Evolutionary conservation across 108 stramenopile genomes (phyloP).

Genomic region (Conticribra weissflogii): DNA sequence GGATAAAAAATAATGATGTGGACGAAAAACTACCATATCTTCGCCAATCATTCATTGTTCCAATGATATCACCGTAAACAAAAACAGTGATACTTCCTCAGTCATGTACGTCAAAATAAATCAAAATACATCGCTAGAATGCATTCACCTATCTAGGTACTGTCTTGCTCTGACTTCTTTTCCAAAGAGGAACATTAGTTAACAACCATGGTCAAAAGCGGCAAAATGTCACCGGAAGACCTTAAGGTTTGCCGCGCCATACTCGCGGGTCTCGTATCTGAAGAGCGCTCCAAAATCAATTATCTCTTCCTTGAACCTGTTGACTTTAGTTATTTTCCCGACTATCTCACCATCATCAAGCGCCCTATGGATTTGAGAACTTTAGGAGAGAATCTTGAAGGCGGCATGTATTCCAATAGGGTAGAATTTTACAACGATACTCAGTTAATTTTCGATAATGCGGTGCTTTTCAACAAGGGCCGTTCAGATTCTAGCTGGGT

Average conservation of each 20-base stretch:
- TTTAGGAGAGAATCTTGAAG: slow-evolving; percentile 59
- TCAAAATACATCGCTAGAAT: too few relatives aligned
- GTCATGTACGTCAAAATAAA: too few relatives aligned
- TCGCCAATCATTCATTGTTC: too few relatives aligned
- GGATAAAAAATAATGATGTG: too few relatives aligned
- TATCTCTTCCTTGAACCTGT: slow-evolving; percentile 78
- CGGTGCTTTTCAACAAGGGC: slow-evolving; percentile 63
- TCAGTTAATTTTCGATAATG: slow-evolving; percentile 63
- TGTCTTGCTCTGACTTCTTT: too few relatives aligned
- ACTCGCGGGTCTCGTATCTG: slow-evolving; percentile 46
- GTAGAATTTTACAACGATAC: slow-evolving; percentile 52
- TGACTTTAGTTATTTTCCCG: slow-evolving; percentile 58
- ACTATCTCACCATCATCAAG: slow-evolving; percentile 57
- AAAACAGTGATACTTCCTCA: too few relatives aligned
- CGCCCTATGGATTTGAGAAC: slow-evolving; percentile 79
- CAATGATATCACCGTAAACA: too few relatives aligned
- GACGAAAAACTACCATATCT: too few relatives aligned
- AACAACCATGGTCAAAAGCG: too few relatives aligned
- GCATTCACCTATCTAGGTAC: too few relatives aligned
- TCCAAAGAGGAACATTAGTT: too few relatives aligned
- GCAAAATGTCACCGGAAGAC: slow-evolving; percentile 64
- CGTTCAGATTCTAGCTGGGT: slow-evolving; percentile 63
- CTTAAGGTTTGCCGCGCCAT: slow-evolving; percentile 55
- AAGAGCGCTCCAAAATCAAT: slow-evolving; percentile 64
- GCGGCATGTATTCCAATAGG: slow-evolving; percentile 45